Conservation (phyloP, 1,284 basidiomycete genomes). For the Athelia sp. region DNA sequence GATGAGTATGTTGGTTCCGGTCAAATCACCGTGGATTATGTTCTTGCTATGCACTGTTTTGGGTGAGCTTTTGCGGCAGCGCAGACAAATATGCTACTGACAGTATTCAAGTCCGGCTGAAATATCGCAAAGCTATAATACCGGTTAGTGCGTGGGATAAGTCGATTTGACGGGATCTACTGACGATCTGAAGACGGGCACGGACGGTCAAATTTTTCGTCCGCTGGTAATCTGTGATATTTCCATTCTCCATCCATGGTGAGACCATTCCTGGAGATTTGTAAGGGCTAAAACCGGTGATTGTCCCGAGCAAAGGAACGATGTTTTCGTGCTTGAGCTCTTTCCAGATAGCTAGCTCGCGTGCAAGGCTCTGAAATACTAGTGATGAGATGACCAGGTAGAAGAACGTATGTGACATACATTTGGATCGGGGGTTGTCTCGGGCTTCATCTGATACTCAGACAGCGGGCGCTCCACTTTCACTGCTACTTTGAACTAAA, state of each 20-base stretch:
- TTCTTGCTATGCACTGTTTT: neutral
- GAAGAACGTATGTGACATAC: no score
- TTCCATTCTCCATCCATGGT: neutral
- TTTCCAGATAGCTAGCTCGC: neutral
- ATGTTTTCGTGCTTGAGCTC: neutral
- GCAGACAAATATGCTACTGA: no score
- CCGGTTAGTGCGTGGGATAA: no score
- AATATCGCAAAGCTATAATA: neutral
- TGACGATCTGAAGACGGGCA: no score
- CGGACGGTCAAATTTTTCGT: neutral
- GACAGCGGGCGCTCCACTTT: no score
- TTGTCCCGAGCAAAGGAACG: neutral
- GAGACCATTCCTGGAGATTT: neutral
- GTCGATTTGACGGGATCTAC: no score
- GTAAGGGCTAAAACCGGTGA: neutral
- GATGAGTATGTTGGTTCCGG: neutral
- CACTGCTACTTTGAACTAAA: neutral
- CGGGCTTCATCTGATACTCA: no score
- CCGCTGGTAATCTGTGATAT: neutral
- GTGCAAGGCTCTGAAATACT: neutral
- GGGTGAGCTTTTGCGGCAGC: no score
- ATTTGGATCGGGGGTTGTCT: no score
- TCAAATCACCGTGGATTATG: neutral
- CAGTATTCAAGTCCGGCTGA: neutral
- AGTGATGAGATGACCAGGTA: no score